Conservation (phyloP, 768 basidiomycete genomes). For the Cystobasidium ongulense region DNA sequence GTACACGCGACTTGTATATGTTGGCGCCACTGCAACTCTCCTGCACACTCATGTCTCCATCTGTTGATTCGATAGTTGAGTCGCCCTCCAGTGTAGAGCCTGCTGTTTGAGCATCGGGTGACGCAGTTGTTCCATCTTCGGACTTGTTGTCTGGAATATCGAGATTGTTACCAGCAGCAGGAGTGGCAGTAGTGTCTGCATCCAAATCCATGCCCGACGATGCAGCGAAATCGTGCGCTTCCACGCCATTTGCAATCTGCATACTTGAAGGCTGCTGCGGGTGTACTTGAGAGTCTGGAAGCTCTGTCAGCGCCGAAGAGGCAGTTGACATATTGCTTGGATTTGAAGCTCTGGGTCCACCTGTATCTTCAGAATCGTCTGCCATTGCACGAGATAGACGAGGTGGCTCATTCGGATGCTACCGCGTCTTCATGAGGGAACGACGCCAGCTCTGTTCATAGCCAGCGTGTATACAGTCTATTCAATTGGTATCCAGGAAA, state of each 20-base stretch:
- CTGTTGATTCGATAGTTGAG: not conserved
- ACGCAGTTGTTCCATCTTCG: not conserved
- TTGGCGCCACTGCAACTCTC: not conserved
- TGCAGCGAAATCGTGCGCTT: not conserved
- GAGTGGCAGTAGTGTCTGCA: not conserved
- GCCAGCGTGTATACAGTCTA: not conserved
- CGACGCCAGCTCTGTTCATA: not conserved
- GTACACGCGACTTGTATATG: not conserved
- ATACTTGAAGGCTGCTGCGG: not conserved
- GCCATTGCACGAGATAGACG: not conserved
- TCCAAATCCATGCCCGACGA: not conserved
- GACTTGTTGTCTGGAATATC: conserved; percentile 5
- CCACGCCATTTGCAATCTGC: not conserved
- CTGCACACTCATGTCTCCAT: not conserved
- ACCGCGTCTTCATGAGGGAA: not conserved
- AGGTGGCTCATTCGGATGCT: not conserved
- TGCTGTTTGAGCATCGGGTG: not conserved
- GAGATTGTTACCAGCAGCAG: not conserved
- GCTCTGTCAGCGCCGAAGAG: not conserved
- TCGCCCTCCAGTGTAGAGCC: not conserved
- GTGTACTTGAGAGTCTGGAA: not conserved
- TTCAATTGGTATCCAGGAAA: not conserved
- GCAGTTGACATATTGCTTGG: not conserved
- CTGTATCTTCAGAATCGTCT: not conserved
- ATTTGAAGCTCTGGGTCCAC: not conserved